phyloP scores from a whole-genome alignment of 2,329 filamentous ascomycete genomes.

The Trichoderma endophyticum region DNA sequence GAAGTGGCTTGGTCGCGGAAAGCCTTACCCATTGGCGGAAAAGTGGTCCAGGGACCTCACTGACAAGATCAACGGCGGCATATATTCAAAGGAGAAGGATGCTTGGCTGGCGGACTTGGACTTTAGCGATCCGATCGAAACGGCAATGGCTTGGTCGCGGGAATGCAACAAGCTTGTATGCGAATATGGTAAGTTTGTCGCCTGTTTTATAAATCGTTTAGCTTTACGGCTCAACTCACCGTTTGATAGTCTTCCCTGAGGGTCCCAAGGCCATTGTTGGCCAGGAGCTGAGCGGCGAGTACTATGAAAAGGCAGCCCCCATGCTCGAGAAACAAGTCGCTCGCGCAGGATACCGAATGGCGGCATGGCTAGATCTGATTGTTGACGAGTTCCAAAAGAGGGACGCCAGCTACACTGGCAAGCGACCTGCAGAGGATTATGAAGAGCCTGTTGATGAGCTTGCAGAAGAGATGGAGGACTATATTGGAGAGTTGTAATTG shows the following conservation, averaged over 20 bases:
- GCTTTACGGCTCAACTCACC: not conserved
- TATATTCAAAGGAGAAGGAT: conserved; percentile 48
- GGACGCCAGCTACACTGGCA: conserved; percentile 15
- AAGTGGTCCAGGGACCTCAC: conserved; percentile 57
- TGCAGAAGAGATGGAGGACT: conserved; percentile 26
- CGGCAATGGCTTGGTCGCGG: conserved; percentile 61
- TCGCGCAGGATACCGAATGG: conserved; percentile 66
- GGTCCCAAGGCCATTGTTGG: conserved; percentile 56
- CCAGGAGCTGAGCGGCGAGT: conserved; percentile 59
- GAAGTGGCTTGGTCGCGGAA: conserved; percentile 55
- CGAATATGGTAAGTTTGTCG: conserved; percentile 49
- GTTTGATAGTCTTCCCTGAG: conserved; percentile 52
- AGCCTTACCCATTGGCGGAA: conserved; percentile 48
- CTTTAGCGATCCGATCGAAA: conserved; percentile 51
- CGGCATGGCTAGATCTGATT: conserved; percentile 63
- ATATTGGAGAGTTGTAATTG: conserved; percentile 23
- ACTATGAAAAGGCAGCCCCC: conserved; percentile 61
- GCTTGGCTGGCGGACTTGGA: conserved; percentile 58
- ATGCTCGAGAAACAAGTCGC: conserved; percentile 66
- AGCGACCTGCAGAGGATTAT: conserved; percentile 20
- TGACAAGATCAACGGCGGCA: conserved; percentile 52
- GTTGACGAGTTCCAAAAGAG: conserved; percentile 37
- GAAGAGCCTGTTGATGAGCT: conserved; percentile 9
- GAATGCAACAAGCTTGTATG: conserved; percentile 63
- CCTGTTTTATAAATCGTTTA: not conserved